These are phyloP conservation scores for Chlorociboria aeruginascens DNA, from an alignment of 495 filamentous ascomycete genomes.

Conservation along the genomic window DNA sequence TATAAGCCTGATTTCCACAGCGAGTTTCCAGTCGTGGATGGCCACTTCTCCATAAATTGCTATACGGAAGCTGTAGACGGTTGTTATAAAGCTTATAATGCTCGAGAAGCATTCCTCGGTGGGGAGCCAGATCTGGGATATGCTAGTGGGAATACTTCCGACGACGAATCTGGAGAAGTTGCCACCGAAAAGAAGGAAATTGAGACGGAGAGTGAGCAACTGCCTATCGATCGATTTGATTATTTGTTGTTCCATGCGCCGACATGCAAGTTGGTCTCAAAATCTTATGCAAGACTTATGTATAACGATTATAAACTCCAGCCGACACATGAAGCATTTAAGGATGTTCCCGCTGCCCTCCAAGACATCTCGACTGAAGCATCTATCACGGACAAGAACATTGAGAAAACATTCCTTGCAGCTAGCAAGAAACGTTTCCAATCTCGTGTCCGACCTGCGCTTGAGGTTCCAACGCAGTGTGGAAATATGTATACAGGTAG, in stretches of 20 bases:
- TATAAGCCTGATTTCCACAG: constrained; percentile 97
- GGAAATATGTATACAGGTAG: constrained; percentile 99
- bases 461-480: constrained; percentile 84
- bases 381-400: constrained; percentile 80
- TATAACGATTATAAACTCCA: constrained; percentile 91
- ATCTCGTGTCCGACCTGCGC: constrained; percentile 71
- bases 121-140: constrained; percentile 36
- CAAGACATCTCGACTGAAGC: constrained; percentile 72
- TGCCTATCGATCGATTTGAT: constrained; percentile 80
- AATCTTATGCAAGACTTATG: constrained; percentile 86
- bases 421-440: constrained; percentile 93
- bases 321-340: constrained; percentile 66
- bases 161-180: constrained; percentile 32
- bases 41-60: constrained; percentile 88
- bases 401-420: constrained; percentile 95
- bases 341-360: constrained; percentile 76
- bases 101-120: constrained; percentile 61
- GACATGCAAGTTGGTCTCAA: constrained; percentile 94
- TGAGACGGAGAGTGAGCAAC: too few species aligned
- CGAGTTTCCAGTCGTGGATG: constrained; percentile 96
- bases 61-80: constrained; percentile 92
- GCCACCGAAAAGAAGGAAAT: constrained; percentile 35
- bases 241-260: constrained; percentile 93
- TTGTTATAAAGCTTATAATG: constrained; percentile 91
- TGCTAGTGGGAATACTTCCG: constrained; percentile 44